These are phyloP conservation scores for Scortechinia acanthostroma DNA, from an alignment of 2,329 filamentous ascomycete genomes.

Conservation along the genomic window DNA sequence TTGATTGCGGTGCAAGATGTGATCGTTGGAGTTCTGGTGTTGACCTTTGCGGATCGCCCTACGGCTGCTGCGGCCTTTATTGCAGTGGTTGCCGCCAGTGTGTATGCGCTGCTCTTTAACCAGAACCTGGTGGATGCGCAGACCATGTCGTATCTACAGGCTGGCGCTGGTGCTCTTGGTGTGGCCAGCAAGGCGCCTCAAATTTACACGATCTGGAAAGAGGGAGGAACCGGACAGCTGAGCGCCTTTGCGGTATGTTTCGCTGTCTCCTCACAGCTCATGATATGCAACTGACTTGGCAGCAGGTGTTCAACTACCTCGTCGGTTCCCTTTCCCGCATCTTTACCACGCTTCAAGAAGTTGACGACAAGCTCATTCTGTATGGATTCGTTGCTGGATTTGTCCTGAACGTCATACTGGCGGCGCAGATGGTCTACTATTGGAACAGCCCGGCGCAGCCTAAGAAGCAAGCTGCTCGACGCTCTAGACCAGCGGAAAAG, in stretches of 20 bases:
- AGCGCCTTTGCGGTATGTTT: constrained; percentile 84
- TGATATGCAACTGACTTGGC: not conserved
- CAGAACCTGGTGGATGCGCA: constrained; percentile 53
- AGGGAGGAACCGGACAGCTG: constrained; percentile 88
- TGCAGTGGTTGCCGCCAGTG: constrained; percentile 63
- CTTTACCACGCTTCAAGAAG: constrained; percentile 95
- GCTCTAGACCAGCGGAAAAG: not conserved
- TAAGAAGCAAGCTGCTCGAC: not conserved
- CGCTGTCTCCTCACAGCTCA: not conserved
- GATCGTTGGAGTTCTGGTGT: constrained; percentile 76
- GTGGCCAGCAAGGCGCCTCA: constrained; percentile 91
- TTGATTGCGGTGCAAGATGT: constrained; percentile 90
- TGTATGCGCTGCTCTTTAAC: constrained; percentile 64
- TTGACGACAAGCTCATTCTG: constrained; percentile 90
- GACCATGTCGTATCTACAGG: constrained; percentile 70
- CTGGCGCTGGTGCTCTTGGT: constrained; percentile 73
- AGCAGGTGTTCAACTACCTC: constrained; percentile 94
- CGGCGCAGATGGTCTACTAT: constrained; percentile 88
- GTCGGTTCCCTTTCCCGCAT: constrained; percentile 85
- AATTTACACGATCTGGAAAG: constrained; percentile 75
- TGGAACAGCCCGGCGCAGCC: constrained; percentile 62
- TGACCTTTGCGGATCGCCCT: constrained; percentile 71
- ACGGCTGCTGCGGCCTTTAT: constrained; percentile 71
- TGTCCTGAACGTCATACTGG: constrained; percentile 78
- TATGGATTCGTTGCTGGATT: constrained; percentile 93